A percentile compares a stretch with the other conserved stretches of the same genome.
Conservation (phyloP, 495 filamentous ascomycete genomes). For the Penicillium alfredii region DNA sequence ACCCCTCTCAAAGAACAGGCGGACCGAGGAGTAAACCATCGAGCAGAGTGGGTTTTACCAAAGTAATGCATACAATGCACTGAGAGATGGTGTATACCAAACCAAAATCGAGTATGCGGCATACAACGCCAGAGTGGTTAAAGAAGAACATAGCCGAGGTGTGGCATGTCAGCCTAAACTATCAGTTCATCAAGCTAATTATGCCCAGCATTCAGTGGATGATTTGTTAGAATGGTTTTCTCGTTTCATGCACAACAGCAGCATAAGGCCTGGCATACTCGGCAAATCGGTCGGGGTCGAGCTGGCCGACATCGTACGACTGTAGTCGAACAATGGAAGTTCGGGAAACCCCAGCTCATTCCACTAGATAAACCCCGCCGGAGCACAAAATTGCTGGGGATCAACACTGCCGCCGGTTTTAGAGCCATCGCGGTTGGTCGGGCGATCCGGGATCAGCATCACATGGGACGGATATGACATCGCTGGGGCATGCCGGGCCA, state of each 20-base stretch:
- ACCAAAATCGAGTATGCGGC: too few relatives aligned
- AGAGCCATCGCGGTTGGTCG: constrained; percentile 4
- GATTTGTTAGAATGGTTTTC: too few relatives aligned
- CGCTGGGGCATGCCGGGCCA: too few relatives aligned
- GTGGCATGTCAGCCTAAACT: constrained; percentile 2
- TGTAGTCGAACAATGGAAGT: constrained; percentile 1
- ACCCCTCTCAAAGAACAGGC: neutral
- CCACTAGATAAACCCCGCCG: neutral
- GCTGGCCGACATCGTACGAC: constrained; percentile 17
- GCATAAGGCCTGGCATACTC: constrained; percentile 8
- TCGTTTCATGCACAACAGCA: neutral
- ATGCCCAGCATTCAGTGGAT: neutral
- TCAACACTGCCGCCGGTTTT: constrained; percentile 6
- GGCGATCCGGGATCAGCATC: too few relatives aligned
- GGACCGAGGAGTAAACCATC: constrained; percentile 13
- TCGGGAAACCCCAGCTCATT: neutral
- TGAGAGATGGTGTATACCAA: too few relatives aligned
- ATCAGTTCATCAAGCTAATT: constrained; percentile 1
- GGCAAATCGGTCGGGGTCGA: constrained; percentile 10
- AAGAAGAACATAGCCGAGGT: constrained; percentile 18
- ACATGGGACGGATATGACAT: too few relatives aligned
- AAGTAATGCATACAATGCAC: too few relatives aligned
- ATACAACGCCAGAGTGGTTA: too few relatives aligned
- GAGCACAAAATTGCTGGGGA: constrained; percentile 3
- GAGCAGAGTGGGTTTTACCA: too few relatives aligned